phyloP scores from a whole-genome alignment of 495 filamentous ascomycete species.

The Penicillium herquei region DNA sequence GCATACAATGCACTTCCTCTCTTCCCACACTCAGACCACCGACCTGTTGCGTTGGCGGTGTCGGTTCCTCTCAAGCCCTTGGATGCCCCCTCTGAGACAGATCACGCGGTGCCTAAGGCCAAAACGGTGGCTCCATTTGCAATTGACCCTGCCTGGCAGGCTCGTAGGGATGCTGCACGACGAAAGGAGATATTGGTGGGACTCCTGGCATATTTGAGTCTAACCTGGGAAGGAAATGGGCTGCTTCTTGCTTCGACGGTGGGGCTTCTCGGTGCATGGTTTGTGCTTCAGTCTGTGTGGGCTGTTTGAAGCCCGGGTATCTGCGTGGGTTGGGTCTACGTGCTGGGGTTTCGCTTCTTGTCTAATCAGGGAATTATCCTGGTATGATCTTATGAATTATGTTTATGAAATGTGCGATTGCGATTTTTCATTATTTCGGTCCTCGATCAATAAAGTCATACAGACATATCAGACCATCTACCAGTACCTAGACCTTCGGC shows the following conservation, averaged over 20 bases:
- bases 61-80: constrained; percentile 51
- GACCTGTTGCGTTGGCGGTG: constrained; percentile 69
- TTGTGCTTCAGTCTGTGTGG: constrained; percentile 39
- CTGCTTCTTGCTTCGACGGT: constrained; percentile 44
- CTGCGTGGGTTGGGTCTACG: neutral
- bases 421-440: neutral
- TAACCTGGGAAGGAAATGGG: constrained; percentile 61
- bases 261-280: constrained; percentile 46
- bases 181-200: constrained; percentile 59
- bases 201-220: constrained; percentile 50
- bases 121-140: constrained; percentile 48
- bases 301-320: constrained; percentile 7
- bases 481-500: neutral
- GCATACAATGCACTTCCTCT: constrained; percentile 74
- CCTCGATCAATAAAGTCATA: too few relatives aligned
- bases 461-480: neutral
- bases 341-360: neutral
- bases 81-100: constrained; percentile 10
- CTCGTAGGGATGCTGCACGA: constrained; percentile 48
- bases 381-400: neutral
- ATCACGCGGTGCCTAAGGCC: constrained; percentile 21
- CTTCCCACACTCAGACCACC: constrained; percentile 78
- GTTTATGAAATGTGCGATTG: neutral
- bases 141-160: constrained; percentile 52
- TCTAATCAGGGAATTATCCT: neutral